phyloP scores from a whole-genome alignment of 2,329 filamentous ascomycete species.

The Sclerotiophoma versabilis region DNA sequence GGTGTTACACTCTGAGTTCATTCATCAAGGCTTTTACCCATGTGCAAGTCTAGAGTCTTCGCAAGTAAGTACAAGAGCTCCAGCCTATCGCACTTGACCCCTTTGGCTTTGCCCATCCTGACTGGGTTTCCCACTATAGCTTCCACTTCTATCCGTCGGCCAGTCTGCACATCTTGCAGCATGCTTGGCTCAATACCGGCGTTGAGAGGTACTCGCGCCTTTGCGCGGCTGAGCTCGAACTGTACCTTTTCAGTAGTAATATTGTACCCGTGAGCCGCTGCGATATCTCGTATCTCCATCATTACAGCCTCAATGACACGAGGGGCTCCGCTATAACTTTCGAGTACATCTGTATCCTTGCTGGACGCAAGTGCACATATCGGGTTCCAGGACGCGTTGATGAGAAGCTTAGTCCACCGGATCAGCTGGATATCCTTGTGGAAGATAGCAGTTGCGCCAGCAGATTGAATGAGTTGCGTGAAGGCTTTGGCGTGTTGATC shows the following conservation, averaged over 20 bases:
- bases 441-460: constrained; percentile 57
- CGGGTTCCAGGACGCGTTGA: constrained; percentile 69
- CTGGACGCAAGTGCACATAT: constrained; percentile 64
- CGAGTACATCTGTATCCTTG: constrained; percentile 61
- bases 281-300: constrained; percentile 55
- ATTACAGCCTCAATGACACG: constrained; percentile 53
- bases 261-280: constrained; percentile 51
- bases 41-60: constrained; percentile 51
- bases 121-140: constrained; percentile 59
- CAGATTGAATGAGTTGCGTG: constrained; percentile 51
- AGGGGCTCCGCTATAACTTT: constrained; percentile 48
- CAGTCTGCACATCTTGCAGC: constrained; percentile 55
- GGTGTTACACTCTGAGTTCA: not conserved
- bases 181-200: constrained; percentile 58
- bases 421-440: constrained; percentile 63
- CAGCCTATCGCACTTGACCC: constrained; percentile 52
- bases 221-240: constrained; percentile 49
- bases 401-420: constrained; percentile 67
- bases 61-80: constrained; percentile 56
- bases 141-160: constrained; percentile 57
- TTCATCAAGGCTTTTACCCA: constrained; percentile 21
- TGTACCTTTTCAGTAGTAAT: constrained; percentile 49
- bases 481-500: constrained; percentile 40
- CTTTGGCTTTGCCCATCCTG: constrained; percentile 50
- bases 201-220: constrained; percentile 42